Conservation (phyloP, 2,329 filamentous ascomycete species). For the Leptosphaerulina australis region DNA sequence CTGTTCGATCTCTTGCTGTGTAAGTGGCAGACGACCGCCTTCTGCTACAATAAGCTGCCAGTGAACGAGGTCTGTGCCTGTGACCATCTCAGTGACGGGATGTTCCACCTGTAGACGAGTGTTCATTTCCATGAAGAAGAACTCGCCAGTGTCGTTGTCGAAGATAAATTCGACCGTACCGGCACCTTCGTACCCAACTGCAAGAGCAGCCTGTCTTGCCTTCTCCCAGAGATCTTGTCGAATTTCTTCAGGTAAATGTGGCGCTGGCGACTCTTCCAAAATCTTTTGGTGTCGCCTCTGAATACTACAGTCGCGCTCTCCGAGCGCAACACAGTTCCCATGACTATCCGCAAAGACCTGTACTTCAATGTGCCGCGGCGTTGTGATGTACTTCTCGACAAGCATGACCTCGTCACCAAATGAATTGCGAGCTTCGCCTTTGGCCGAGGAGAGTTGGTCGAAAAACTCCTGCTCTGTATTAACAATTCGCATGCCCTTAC, state of each 20-base stretch:
- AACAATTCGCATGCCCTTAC: constrained; percentile 74
- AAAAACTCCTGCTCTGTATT: constrained; percentile 63
- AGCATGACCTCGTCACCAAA: constrained; percentile 71
- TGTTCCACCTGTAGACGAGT: constrained; percentile 94
- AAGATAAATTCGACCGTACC: constrained; percentile 74
- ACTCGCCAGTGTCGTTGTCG: constrained; percentile 68
- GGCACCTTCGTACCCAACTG: constrained; percentile 69
- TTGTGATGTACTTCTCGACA: constrained; percentile 72
- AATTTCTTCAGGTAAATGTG: constrained; percentile 63
- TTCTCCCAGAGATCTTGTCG: constrained; percentile 70
- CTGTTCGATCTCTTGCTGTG: constrained; percentile 68
- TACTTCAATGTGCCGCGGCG: constrained; percentile 69
- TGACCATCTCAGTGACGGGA: constrained; percentile 85
- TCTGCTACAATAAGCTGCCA: constrained; percentile 93
- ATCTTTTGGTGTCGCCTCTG: constrained; percentile 71
- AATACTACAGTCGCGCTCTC: constrained; percentile 70
- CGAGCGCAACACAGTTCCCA: constrained; percentile 67
- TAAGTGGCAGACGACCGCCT: constrained; percentile 69
- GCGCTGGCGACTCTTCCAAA: constrained; percentile 69
- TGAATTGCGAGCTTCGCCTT: constrained; percentile 67
- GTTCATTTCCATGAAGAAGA: constrained; percentile 77
- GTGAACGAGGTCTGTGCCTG: constrained; percentile 79
- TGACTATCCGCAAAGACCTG: constrained; percentile 71
- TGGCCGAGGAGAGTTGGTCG: constrained; percentile 66
- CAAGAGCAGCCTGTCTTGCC: constrained; percentile 66